Conservation (phyloP, 805 yeast genomes). For the Candida stauntonica region DNA sequence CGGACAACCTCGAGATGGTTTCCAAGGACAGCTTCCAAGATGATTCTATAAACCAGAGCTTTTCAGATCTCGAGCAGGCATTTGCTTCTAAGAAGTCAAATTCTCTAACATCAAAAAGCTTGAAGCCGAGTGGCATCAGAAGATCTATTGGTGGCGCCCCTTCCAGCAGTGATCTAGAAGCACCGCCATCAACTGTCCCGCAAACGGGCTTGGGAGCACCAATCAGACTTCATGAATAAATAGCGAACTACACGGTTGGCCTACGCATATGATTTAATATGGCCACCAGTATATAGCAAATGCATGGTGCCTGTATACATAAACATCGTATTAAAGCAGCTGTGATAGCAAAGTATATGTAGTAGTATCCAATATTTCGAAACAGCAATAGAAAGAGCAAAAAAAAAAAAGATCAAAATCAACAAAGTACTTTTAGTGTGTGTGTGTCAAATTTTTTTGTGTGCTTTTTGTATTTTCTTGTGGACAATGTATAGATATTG, state of each 20-base stretch:
- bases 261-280: too few species aligned
- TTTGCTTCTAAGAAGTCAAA: constrained; percentile 20
- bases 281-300: too few species aligned
- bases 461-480: constrained; percentile 4
- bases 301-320: too few species aligned
- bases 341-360: neutral
- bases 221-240: constrained; percentile 6
- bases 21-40: constrained; percentile 13
- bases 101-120: constrained; percentile 23
- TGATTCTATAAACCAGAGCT: constrained; percentile 15
- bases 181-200: too few species aligned
- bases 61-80: constrained; percentile 16
- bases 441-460: constrained; percentile 1
- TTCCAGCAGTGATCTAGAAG: neutral
- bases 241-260: too few species aligned
- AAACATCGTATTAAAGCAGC: too few species aligned
- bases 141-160: constrained; percentile 1
- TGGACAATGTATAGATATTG: constrained; percentile 1
- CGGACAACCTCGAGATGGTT: constrained; percentile 18
- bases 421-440: constrained; percentile 5
- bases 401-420: constrained; percentile 2
- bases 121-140: constrained; percentile 15
- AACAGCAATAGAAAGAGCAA: constrained; percentile 2
- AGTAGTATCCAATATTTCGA: neutral
- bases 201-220: constrained; percentile 18